Base-by-base conservation (phyloP, 805 yeast genomes). In the Nakazawaea laoshanensis region DNA sequence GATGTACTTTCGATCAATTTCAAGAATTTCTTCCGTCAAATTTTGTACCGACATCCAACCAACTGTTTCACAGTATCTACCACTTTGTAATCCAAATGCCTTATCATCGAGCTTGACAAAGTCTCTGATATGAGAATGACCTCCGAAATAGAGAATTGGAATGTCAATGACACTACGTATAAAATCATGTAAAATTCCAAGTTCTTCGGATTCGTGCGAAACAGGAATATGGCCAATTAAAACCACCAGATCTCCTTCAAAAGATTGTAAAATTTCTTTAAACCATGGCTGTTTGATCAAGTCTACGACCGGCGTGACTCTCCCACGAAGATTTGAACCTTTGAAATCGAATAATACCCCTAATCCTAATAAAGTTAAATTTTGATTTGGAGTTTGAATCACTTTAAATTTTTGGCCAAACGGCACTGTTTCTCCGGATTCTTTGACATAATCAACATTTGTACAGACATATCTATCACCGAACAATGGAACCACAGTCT, bases 91-190 rank as follows among this genome's bases (percentile, higher is more conserved):
- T 0, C 79, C 96, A 0, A 83, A 74, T 16, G 88, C 69, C 30
- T 57, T 59, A 2, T 62, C 57, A 48, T 89, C 97, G 32, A 77
- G 62, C 3, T 72, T 59, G 6, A 73, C 67, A 53, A 80, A 89
- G 53, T 89, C 97, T 40, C 97, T 64, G 11, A 89, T 75, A 50
- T 89, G 97, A 19, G 94, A 77, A 55, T 89, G 97, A 1, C 96
- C 97, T 2, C 96, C 97, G 55, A 89, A 79, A 45, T 81, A 84
- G 51, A 86, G 95, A 33, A 89, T 81, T 1, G 75, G 61, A 0
- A 68, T 65, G 19, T 64, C 50, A 5, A 94, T 89, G 45, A 71
- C 81, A 18, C 55, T 58, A 39, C 96, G 68, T 18, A 89, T 53
- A 5, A 52, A 53, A 0, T 47, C 27, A 42, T 77, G 76, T 25